Base-by-base conservation (phyloP, 2,329 filamentous ascomycete genomes). In the Fusarium sp. region DNA sequence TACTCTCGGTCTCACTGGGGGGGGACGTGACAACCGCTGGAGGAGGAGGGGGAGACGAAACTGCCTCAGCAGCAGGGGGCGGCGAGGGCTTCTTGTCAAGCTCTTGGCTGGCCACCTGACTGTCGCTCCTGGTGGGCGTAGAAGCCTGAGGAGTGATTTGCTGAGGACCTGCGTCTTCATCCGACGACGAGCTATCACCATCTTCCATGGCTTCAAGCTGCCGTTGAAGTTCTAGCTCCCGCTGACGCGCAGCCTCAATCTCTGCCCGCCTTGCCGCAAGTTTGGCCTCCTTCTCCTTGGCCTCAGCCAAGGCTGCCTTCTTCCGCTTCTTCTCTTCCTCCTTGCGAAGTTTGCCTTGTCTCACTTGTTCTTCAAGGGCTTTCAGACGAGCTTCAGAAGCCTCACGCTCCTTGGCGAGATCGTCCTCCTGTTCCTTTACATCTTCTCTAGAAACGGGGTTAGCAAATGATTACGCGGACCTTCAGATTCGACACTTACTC, bases 271-370 rank as follows among this genome's bases (percentile, higher is more conserved):
- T 94, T 40, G 93, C 92, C 30, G 94, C 94, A 73, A 98, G 86
- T 80, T 93, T 92, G 60, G 91, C 87, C 81, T 98, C 96, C 80
- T 97, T 95, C 77, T 97, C 94, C 82, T 94, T 96, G 12, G 95
- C 90, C 75, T 96, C 94, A 56, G 93, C 93, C 79, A 93, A 87
- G 15, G 95, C 95, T 28, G 94, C 96, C 85, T 97, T 95, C 86
- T 95, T 96, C 77, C 90, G 92, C 72, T 92, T 94, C 86, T 97
- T 98, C 84, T 98, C 96, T 82, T 99, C 96, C 75, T 97, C 93
- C 83, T 97, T 98, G 87, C 94, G 96, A 59, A 98, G 85, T 85
- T 98, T 99, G 78, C 95, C 94, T 80, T 95, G 94, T 72, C 92
- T 92, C 59, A 98, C 95, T 82, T 98, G 95, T 81, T 98, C 95